These are phyloP conservation scores for Yamadazyma buinensis DNA, from an alignment of 1,139 yeast species.

Conservation along the genomic window DNA sequence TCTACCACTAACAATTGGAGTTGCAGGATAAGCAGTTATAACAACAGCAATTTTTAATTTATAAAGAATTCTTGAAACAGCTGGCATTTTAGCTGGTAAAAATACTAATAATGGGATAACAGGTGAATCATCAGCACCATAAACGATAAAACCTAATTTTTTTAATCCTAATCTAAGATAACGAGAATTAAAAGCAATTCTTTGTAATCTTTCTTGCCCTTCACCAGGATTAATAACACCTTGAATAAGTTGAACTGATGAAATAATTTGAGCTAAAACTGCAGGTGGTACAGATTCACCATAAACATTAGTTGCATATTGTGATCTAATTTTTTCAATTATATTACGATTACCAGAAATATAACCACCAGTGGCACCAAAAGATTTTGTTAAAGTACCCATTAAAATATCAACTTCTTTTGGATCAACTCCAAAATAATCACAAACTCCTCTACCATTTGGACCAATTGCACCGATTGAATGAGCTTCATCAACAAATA, in stretches of 20 bases:
- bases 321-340: constrained; percentile 71
- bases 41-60: constrained; percentile 87
- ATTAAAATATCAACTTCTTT: constrained; percentile 75
- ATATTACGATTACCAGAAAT: constrained; percentile 69
- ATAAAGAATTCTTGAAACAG: constrained; percentile 78
- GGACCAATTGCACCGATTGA: constrained; percentile 98
- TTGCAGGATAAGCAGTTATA: constrained; percentile 96
- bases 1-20: constrained; percentile 86
- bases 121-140: constrained; percentile 96
- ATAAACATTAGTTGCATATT: constrained; percentile 69
- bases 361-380: constrained; percentile 99
- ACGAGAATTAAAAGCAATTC: constrained; percentile 94
- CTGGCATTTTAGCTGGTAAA: constrained; percentile 93
- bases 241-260: constrained; percentile 73
- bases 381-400: constrained; percentile 97
- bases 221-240: constrained; percentile 90
- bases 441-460: constrained; percentile 90
- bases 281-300: constrained; percentile 90
- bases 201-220: constrained; percentile 83
- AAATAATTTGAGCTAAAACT: constrained; percentile 80
- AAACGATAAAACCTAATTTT: constrained; percentile 87
- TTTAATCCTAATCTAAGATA: constrained; percentile 87
- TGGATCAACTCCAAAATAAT: constrained; percentile 80
- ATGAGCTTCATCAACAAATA: constrained; percentile 96
- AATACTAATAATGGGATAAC: constrained; percentile 85